These are phyloP conservation scores for Taiozyma sp. DNA, from an alignment of 1,139 yeast species.

Conservation along the genomic window DNA sequence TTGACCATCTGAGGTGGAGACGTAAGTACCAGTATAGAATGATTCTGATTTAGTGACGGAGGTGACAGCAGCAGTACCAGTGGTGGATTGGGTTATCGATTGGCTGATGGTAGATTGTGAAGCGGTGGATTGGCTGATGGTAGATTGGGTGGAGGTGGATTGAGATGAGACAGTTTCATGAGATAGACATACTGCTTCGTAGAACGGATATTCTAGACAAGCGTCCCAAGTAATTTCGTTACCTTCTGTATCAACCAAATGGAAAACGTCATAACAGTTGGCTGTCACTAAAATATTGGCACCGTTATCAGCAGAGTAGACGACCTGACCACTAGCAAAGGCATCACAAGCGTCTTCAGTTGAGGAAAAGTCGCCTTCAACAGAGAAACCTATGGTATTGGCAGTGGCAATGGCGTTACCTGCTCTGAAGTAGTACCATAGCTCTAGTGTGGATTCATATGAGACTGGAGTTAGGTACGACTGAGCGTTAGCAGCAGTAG, in stretches of 20 bases:
- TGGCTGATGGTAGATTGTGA: not conserved
- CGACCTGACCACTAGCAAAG: constrained; percentile 17
- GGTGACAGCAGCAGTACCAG: constrained; percentile 1
- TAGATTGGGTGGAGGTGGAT: not conserved
- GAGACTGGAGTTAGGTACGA: constrained; percentile 13
- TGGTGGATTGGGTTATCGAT: not conserved
- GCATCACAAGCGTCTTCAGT: constrained; percentile 11
- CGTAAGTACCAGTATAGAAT: not conserved
- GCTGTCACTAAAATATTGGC: constrained; percentile 16
- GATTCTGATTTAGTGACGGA: not conserved
- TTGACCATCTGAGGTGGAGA: constrained; percentile 1
- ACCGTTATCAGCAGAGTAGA: constrained; percentile 14
- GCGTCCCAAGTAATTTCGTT: constrained; percentile 16
- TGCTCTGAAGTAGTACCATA: constrained; percentile 18
- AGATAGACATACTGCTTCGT: constrained; percentile 10
- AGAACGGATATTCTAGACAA: constrained; percentile 23
- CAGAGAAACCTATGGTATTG: constrained; percentile 12
- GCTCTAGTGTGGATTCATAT: constrained; percentile 11
- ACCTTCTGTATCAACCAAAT: constrained; percentile 11
- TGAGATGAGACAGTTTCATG: not conserved
- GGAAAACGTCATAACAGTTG: constrained; percentile 20
- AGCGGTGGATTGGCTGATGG: not conserved
- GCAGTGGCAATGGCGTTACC: constrained; percentile 11
- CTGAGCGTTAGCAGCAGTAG: constrained; percentile 13
- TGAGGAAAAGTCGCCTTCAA: constrained; percentile 10